Base-by-base conservation (phyloP, 805 yeast genomes). In the Saccharomycopsis fermentans region DNA sequence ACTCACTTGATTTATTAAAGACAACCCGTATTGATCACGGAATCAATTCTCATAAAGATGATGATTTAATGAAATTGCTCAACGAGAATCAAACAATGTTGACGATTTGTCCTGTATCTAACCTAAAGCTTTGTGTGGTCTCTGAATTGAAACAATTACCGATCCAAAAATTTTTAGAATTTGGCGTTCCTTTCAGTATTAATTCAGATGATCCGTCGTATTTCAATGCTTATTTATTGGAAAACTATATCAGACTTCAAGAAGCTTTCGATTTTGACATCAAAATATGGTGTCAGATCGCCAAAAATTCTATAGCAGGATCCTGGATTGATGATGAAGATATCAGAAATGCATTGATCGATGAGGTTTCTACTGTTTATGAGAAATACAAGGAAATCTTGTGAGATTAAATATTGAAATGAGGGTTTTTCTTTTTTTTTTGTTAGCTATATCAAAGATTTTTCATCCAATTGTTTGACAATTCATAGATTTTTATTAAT, bases 171-270 rank as follows among this genome's bases (percentile, higher is more conserved):
- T 80, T 85, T 64, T 69, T 88, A 55, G 87, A 84, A 8, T 73
- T 75, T 34, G 76, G 79, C 62, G 85, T 87, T 24, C 84, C 89
- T 29, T 84, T 88, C 69, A 83, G 90, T 50, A 75, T 87, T 68
- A 88, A 88, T 70, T 82, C 87, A 3, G 90, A 84, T 67, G 90
- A 84, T 67, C 90, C 90, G 43, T 87, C 94, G 3, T 87, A 87
- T 69, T 87, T 87, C 67, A 92, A 92, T 54, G 92, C 90, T n/a
- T 87, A 86, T 70, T 81, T 87, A 63, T 72, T 87, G 63, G 92
- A 87, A 67, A 87, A 87, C 70, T 87, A 87, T 69, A 67, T 79
- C 34, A 79, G 78, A 39, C 87, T 86, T 32, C 87, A 86, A 62
- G 74, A 80, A 57, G 75, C 78, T 63, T 87, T 87, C 70, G 82